Conservation (phyloP, 2,329 filamentous ascomycete genomes). For the Claviceps sp. region DNA sequence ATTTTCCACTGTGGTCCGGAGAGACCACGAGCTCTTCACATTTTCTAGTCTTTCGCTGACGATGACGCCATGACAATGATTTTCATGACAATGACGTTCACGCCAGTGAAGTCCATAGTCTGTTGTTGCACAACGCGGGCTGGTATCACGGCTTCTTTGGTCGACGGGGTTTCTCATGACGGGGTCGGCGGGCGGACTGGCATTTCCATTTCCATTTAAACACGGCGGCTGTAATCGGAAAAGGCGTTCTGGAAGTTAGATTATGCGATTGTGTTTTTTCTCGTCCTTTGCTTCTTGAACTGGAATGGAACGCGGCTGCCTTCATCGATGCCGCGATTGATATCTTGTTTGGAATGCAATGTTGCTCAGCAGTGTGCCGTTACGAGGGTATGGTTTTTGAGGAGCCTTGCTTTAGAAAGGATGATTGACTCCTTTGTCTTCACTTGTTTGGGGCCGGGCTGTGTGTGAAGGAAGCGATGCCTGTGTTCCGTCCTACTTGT, state of each 20-base stretch:
- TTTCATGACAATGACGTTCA: no score
- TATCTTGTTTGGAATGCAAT: constrained; percentile 4
- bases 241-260: constrained; percentile 9
- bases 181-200: not conserved
- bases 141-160: not conserved
- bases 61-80: no score
- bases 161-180: not conserved
- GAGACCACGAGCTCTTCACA: not conserved
- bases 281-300: not conserved
- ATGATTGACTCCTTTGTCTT: not conserved
- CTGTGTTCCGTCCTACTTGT: not conserved
- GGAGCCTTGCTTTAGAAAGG: not conserved
- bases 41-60: not conserved
- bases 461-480: not conserved
- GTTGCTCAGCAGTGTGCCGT: not conserved
- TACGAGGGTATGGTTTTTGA: not conserved
- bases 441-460: no score
- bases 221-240: constrained; percentile 8
- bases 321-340: constrained; percentile 2
- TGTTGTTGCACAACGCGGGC: not conserved
- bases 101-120: not conserved
- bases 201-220: constrained; percentile 5
- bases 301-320: not conserved
- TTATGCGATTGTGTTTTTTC: not conserved
- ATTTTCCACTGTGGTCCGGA: not conserved